phyloP scores from a whole-genome alignment of 2,329 filamentous ascomycete genomes.

The Triangularia verruculosa region DNA sequence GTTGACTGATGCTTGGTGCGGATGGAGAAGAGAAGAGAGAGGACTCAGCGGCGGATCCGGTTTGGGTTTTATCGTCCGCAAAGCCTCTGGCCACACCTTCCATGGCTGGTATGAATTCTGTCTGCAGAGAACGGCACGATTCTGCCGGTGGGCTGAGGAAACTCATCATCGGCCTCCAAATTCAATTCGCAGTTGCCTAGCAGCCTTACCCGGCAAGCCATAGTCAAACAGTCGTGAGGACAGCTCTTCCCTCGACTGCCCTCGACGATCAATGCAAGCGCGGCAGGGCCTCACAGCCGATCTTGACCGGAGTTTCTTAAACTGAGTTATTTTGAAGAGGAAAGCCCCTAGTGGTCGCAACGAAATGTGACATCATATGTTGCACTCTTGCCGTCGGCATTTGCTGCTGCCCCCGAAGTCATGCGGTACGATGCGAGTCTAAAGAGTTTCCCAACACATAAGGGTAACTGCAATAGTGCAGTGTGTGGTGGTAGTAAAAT shows the following conservation, averaged over 20 bases:
- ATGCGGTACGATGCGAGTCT: not conserved
- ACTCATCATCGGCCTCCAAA: not conserved
- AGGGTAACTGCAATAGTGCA: not conserved
- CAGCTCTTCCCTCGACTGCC: not conserved
- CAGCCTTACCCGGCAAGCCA: no score
- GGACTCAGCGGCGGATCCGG: not conserved
- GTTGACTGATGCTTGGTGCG: not conserved
- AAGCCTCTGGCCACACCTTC: not conserved
- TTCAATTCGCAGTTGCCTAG: not conserved
- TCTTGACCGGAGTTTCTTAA: not conserved
- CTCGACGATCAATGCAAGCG: not conserved
- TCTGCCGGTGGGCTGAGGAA: not conserved
- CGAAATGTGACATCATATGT: not conserved
- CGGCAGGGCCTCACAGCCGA: not conserved
- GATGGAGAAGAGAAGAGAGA: not conserved
- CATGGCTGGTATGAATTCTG: not conserved
- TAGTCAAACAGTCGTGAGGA: not conserved
- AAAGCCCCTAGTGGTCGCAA: not conserved
- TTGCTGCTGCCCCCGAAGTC: no score
- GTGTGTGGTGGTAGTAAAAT: not conserved
- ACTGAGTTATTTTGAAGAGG: not conserved
- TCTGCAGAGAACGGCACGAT: not conserved
- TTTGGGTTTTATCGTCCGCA: not conserved
- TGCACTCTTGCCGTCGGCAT: no score
- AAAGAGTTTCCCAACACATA: not conserved